phyloP scores from a whole-genome alignment of 2,329 filamentous ascomycete species.

The Albifimbria verrucaria region DNA sequence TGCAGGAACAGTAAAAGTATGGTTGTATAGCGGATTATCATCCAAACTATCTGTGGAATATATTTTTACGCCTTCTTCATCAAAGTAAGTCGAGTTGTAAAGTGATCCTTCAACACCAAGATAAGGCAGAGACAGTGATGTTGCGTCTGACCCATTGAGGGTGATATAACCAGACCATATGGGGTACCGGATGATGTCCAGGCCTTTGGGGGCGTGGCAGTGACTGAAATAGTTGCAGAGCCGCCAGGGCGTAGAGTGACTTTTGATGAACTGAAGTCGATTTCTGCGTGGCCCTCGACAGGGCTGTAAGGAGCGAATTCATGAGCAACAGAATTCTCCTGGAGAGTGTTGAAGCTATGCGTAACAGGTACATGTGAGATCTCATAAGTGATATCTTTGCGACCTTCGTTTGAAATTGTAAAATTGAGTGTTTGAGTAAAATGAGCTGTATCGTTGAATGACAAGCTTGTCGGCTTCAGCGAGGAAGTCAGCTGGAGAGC shows the following conservation, averaged over 20 bases:
- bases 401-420: slow-evolving; percentile 49
- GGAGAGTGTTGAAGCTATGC: slow-evolving; percentile 46
- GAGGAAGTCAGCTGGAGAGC: slow-evolving; percentile 43
- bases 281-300: neutral
- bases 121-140: neutral
- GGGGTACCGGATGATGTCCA: slow-evolving; percentile 25
- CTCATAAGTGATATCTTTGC: slow-evolving; percentile 44
- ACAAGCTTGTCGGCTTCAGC: slow-evolving; percentile 48
- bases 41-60: neutral
- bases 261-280: neutral
- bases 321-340: slow-evolving; percentile 4
- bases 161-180: slow-evolving; percentile 31
- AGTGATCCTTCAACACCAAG: neutral
- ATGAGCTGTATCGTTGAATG: slow-evolving; percentile 58
- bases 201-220: slow-evolving; percentile 4
- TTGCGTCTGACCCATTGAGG: slow-evolving; percentile 16
- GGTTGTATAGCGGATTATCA: neutral
- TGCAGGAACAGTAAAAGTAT: neutral
- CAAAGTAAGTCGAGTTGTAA: neutral
- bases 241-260: neutral
- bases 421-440: slow-evolving; percentile 43
- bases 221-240: neutral
- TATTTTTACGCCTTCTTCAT: neutral
- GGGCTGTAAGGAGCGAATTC: neutral
- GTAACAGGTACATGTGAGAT: slow-evolving; percentile 43